Conservation (phyloP, 208 protist species). For the Leishmania mexicana region DNA sequence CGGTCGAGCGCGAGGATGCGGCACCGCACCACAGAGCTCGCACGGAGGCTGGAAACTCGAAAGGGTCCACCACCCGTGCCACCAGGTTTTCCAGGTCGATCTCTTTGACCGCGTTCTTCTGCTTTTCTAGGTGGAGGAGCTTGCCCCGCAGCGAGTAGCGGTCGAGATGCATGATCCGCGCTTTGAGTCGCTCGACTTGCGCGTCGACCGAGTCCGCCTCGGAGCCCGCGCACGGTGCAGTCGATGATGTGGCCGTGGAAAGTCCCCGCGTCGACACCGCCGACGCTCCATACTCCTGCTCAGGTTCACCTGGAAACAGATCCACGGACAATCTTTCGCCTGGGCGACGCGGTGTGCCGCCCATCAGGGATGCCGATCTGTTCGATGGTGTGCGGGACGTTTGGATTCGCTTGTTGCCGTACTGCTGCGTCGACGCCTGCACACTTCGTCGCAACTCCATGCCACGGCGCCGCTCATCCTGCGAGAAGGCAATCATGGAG, state of each 20-base stretch:
- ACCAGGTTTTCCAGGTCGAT: constrained; percentile 47
- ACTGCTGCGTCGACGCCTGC: neutral
- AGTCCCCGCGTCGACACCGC: constrained; percentile 6
- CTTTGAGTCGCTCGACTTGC: constrained; percentile 46
- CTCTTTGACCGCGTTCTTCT: constrained; percentile 46
- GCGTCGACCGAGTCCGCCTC: constrained; percentile 36
- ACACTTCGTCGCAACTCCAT: constrained; percentile 12
- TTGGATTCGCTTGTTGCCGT: constrained; percentile 20
- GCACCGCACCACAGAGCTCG: constrained; percentile 48
- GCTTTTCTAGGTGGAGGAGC: constrained; percentile 59
- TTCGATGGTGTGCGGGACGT: constrained; percentile 25
- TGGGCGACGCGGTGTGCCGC: neutral
- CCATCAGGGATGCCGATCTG: neutral
- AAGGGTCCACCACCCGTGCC: constrained; percentile 30
- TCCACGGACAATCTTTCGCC: neutral
- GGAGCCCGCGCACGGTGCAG: constrained; percentile 1
- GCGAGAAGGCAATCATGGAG: constrained; percentile 40
- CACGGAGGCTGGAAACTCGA: constrained; percentile 56
- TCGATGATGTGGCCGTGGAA: neutral
- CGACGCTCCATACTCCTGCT: neutral
- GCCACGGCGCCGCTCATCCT: constrained; percentile 25
- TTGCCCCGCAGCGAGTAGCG: constrained; percentile 53
- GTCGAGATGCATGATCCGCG: constrained; percentile 40
- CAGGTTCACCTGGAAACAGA: neutral
- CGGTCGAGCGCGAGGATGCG: neutral